Base-by-base conservation (phyloP, 176 grass and related monocot species). In the Oryza australiensis region DNA sequence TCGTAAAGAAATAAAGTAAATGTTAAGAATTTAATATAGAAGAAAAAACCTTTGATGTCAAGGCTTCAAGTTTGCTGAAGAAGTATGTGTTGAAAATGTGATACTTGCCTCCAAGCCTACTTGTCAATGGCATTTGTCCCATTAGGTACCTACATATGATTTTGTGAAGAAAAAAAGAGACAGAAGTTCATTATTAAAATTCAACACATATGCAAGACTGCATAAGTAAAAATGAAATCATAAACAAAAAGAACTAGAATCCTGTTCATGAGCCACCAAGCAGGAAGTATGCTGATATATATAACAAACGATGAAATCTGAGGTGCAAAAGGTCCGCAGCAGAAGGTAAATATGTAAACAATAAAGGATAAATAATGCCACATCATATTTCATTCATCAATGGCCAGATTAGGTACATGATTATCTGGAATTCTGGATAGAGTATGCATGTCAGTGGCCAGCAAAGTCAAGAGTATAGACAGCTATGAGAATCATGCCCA, bases 81-180 rank as follows among this genome's bases (percentile, higher is more conserved):
- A 97, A 93, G 75, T 91, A 97, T 73, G 94, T 97, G 67, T 97
- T 97, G 78, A 97, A 97, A 87, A 93, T 89, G 30, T 93, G 92
- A 37, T 79, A 93, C 14, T 89, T 80, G 34, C 64, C 80, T 87
- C 80, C 84, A 83, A 68, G 51, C 82, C 77, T 87, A 87, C 71
- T 68, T 88, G 67, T 73, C 53, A 84, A 70, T 71, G 84, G 66
- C 63, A 62, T 66, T 75, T 68, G 68, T 64, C 74, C 69, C 74
- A 89, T 88, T 45, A 97, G 84, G 72, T 93, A 93, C 88, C 94
- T 97, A 89, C 74, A 89, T 83, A 76, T 76, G 26, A 72, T 28
- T 70, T 13, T 76, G 38, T 57, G 30, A 1, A 76, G 26, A 43
- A 40, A 81, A 85, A 53, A 55, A 40, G 65, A 12, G 42, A 20